A percentile compares a stretch with the other conserved stretches of the same genome.
Evolutionary conservation across 352 stramenopile species (phyloP).

Genomic region (Peronosclerospora sorghi): DNA sequence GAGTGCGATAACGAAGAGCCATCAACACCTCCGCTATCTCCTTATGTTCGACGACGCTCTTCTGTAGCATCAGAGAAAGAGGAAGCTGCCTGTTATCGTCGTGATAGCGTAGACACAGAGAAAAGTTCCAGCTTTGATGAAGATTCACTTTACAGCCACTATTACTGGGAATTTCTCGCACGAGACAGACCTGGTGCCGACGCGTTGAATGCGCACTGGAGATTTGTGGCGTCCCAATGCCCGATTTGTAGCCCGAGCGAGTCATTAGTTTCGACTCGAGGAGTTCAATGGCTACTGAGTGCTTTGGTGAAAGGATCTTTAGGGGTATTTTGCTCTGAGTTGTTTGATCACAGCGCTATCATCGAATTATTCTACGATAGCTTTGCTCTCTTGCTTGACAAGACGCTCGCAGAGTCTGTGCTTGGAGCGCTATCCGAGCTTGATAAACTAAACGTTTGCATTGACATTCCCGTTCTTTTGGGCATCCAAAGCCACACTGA

Average conservation of each 20-base stretch:
- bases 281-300: conserved; percentile 59
- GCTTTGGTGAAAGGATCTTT: conserved; percentile 51
- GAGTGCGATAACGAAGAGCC: conserved; percentile 8
- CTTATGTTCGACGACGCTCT: conserved; percentile 7
- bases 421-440: conserved; percentile 38
- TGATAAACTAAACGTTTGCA: conserved; percentile 30
- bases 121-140: conserved; percentile 12
- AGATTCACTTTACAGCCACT: conserved; percentile 20
- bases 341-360: conserved; percentile 30
- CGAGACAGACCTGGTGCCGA: conserved; percentile 35
- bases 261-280: conserved; percentile 55
- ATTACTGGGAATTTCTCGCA: conserved; percentile 67
- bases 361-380: conserved; percentile 49
- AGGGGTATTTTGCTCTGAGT: conserved; percentile 40
- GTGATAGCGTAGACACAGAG: conserved; percentile 14
- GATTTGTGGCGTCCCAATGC: conserved; percentile 44
- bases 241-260: conserved; percentile 40
- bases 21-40: conserved; percentile 18
- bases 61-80: conserved; percentile 8
- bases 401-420: conserved; percentile 32
- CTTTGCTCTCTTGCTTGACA: conserved; percentile 34
- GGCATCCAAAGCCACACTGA: conserved; percentile 35
- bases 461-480: conserved; percentile 45
- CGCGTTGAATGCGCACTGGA: conserved; percentile 44
- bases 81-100: conserved; percentile 8